Base-by-base conservation (phyloP, 163 green algal genomes). In the Trebouxia gelatinosa region DNA sequence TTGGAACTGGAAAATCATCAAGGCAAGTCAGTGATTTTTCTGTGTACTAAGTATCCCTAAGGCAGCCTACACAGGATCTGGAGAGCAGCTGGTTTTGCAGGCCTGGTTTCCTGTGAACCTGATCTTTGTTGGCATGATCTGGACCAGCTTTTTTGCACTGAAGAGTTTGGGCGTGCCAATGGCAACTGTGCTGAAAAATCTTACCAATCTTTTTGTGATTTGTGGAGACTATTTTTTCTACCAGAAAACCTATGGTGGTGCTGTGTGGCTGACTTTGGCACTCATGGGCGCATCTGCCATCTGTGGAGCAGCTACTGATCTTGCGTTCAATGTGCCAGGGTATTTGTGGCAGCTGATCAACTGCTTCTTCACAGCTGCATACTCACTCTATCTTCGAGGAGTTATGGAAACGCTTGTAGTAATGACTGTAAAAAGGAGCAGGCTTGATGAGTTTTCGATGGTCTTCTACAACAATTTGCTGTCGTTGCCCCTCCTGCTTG, bases 381-480 rank as follows among this genome's bases (percentile, higher is more conserved):
- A 96, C 84, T 91, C 88, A 1, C 78, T 96, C n/a, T 90, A 89
- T 62, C 81, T 97, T 74, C 82, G 92, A 0, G 78, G 74, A 0
- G 87, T 90, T 5, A 92, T 94, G 80, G 87, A 87, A 40, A 80
- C 65, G 28, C 70, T 85, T 0, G 67, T 82, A 1, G 31, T 58
- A 7, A 57, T 90, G 26, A 93, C 89, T 3, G 48, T 43, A n/a
- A 86, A 81, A 32, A 86, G 86, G 48, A 79, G 77, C n/a, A 66
- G 71, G 23, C 75, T 91, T 59, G 84, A 91, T 59, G 88, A 94
- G 75, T 87, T 93, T 13, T 88, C 82, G 43, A 94, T 94, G 88
- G 90, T 94, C 19, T 96, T 94, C 82, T 96, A 97, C 85, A 99
- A 99, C 89, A 97, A 98, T 81, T 79, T 97, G 68, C 86, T 98